These are phyloP conservation scores for Phytophthora tentaculata DNA, from an alignment of 352 stramenopile genomes.

Conservation along the genomic window DNA sequence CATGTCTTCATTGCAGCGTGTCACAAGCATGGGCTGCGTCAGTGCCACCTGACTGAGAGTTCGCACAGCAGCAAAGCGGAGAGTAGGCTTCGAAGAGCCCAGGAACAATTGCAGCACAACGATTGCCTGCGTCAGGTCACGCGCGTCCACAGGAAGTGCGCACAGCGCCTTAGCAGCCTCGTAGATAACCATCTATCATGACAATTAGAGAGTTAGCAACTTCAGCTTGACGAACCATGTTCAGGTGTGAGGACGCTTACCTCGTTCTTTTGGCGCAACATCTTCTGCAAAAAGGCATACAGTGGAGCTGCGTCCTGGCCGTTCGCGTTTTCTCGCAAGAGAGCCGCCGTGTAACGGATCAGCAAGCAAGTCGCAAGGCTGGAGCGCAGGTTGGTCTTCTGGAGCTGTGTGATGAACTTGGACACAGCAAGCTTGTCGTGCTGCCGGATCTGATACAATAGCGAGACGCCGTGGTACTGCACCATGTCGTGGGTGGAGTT, in stretches of 20 bases:
- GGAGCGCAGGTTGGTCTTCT: conserved; percentile 94
- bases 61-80: conserved; percentile 97
- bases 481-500: conserved; percentile 98
- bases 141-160: conserved; percentile 94
- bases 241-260: conserved; percentile 25
- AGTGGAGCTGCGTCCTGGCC: conserved; percentile 79
- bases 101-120: conserved; percentile 97
- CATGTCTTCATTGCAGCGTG: conserved; percentile 99
- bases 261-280: conserved; percentile 96
- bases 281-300: conserved; percentile 95
- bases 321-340: conserved; percentile 90
- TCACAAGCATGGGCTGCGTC: conserved; percentile 95
- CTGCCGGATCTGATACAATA: conserved; percentile 99
- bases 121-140: conserved; percentile 96
- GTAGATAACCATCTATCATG: conserved; percentile 98
- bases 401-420: conserved; percentile 94
- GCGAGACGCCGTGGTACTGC: conserved; percentile 98
- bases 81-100: conserved; percentile 94
- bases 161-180: conserved; percentile 98
- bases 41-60: conserved; percentile 94
- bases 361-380: conserved; percentile 96
- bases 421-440: conserved; percentile 98
- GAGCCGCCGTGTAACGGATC: conserved; percentile 96
- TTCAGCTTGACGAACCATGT: conserved; percentile 5
- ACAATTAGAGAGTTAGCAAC: neutral